Percentiles rank a stretch among this genome's conserved stretches.
Evolutionary conservation across 768 basidiomycete genomes (phyloP).

Genomic region (Boletus vinaceobasis): DNA sequence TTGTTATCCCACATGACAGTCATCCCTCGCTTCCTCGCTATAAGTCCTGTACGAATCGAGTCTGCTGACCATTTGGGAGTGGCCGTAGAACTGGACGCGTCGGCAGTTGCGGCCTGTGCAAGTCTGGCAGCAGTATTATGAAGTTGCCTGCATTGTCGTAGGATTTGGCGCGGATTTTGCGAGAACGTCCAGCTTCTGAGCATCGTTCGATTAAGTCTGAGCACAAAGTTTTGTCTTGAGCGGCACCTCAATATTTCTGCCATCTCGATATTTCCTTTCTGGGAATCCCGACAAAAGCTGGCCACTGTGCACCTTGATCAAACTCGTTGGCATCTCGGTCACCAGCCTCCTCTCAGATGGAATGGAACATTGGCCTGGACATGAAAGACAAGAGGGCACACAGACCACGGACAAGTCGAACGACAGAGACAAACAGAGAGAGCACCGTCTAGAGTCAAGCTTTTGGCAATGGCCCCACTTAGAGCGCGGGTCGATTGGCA

Average conservation of each 20-base stretch:
- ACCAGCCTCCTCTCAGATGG: slow-evolving; percentile 43
- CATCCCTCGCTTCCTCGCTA: slow-evolving; percentile 97
- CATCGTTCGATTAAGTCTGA: slow-evolving; percentile 35
- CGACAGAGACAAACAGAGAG: slow-evolving; percentile 23
- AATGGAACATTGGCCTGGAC: slow-evolving; percentile 75
- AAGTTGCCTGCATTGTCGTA: slow-evolving; percentile 36
- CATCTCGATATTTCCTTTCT: slow-evolving; percentile 16
- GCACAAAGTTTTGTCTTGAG: slow-evolving; percentile 8
- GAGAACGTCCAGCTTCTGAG: slow-evolving; percentile 49
- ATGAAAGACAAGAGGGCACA: slow-evolving; percentile 36
- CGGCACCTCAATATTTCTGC: background rate
- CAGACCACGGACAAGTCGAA: slow-evolving; percentile 23
- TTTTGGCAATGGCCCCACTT: slow-evolving; percentile 50
- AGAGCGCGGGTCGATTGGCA: slow-evolving; percentile 53
- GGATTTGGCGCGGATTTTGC: slow-evolving; percentile 36
- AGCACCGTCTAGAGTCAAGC: slow-evolving; percentile 26
- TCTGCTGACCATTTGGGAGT: slow-evolving; percentile 75
- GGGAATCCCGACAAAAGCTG: background rate
- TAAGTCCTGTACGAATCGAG: slow-evolving; percentile 85
- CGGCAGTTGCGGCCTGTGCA: slow-evolving; percentile 23
- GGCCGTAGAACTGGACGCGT: slow-evolving; percentile 19
- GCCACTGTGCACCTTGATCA: background rate
- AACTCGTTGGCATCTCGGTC: slow-evolving; percentile 24
- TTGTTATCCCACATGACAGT: slow-evolving; percentile 88
- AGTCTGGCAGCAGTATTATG: slow-evolving; percentile 40